These are phyloP conservation scores for Conringia planisiliqua DNA, from an alignment of 345 rosid genomes.

Conservation along the genomic window DNA sequence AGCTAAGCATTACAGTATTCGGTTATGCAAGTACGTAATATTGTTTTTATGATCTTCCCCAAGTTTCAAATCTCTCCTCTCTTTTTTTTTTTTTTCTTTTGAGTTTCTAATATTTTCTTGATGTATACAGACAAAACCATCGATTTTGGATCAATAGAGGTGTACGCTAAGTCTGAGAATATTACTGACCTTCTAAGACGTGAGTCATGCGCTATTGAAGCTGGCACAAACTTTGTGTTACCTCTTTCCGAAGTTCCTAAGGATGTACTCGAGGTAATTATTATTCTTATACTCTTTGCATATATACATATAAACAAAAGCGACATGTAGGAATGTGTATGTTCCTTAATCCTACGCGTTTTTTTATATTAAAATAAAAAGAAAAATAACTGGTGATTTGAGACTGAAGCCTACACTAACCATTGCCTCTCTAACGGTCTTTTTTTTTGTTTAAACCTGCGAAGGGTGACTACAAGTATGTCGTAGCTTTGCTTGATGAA, in stretches of 20 bases:
- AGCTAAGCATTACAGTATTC: not conserved
- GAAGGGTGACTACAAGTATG: constrained; percentile 4
- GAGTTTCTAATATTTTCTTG: not conserved
- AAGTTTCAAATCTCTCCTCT: not conserved
- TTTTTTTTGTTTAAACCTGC: not conserved
- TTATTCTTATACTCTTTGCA: not conserved
- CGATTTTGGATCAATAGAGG: not conserved
- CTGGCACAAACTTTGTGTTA: not conserved
- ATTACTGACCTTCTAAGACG: not conserved
- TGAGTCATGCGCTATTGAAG: not conserved
- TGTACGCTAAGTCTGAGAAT: not conserved
- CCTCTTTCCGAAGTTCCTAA: not conserved
- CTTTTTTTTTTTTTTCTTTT: not conserved
- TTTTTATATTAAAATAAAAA: too few species aligned
- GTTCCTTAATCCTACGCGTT: too few species aligned
- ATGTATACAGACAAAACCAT: not conserved
- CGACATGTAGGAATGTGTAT: too few species aligned
- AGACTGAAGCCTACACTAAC: too few species aligned
- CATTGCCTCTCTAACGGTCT: not conserved
- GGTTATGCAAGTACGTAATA: constrained; percentile 1
- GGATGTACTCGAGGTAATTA: constrained; percentile 4
- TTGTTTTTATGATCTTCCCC: not conserved
- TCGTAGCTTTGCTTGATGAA: not conserved
- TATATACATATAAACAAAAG: not conserved
- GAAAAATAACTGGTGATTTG: too few species aligned